Evolutionary conservation across 495 filamentous ascomycete species (phyloP).

Genomic region (Penicillium salamii): DNA sequence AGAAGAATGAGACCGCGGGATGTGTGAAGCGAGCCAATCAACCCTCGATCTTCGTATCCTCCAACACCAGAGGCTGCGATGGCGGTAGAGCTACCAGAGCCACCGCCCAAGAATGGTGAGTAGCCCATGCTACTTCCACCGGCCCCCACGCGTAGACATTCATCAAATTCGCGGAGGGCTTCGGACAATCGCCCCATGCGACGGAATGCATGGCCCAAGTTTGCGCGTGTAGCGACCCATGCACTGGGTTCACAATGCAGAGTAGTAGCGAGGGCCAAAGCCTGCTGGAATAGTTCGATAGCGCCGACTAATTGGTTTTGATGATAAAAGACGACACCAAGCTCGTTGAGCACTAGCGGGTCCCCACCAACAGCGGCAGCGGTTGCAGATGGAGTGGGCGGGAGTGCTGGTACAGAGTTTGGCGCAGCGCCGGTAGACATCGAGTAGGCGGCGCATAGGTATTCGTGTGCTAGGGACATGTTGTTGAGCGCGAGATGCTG

Average conservation of each 20-base stretch:
- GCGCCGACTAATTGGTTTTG: constrained; percentile 76
- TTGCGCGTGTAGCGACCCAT: constrained; percentile 84
- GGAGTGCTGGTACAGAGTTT: constrained; percentile 25
- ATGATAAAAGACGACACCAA: constrained; percentile 92
- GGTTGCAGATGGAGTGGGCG: constrained; percentile 51
- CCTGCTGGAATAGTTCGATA: constrained; percentile 66
- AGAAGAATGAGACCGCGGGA: constrained; percentile 65
- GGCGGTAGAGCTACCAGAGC: constrained; percentile 30
- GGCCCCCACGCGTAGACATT: constrained; percentile 74
- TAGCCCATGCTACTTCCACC: constrained; percentile 59
- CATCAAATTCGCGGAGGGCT: constrained; percentile 74
- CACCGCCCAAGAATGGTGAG: constrained; percentile 40
- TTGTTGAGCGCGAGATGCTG: constrained; percentile 96
- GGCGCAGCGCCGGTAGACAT: constrained; percentile 59
- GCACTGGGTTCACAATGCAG: constrained; percentile 78
- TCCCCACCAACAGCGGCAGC: constrained; percentile 52
- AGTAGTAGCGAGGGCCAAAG: constrained; percentile 71
- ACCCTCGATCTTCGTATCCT: constrained; percentile 45
- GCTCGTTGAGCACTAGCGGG: constrained; percentile 89
- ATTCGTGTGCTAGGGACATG: constrained; percentile 92
- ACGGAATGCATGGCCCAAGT: constrained; percentile 83
- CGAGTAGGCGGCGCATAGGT: constrained; percentile 80
- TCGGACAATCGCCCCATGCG: constrained; percentile 66
- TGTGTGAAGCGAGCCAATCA: constrained; percentile 45
- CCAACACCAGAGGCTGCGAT: constrained; percentile 39